These are phyloP conservation scores for Neotropicomus parvogracilis DNA, from an alignment of 1,284 basidiomycete genomes.

Conservation along the genomic window DNA sequence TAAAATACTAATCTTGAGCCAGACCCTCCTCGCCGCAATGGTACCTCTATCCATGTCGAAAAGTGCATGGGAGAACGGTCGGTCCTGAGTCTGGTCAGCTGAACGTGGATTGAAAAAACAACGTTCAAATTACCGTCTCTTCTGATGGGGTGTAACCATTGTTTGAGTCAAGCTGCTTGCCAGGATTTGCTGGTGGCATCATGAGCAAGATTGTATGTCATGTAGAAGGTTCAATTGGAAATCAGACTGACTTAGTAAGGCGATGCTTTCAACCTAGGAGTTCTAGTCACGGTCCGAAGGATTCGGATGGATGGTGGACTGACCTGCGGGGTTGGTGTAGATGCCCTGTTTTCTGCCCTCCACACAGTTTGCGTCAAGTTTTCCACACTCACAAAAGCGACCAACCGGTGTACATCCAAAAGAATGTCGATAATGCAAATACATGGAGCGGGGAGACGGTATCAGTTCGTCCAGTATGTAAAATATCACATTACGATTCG, in stretches of 20 bases:
- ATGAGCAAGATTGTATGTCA: background rate
- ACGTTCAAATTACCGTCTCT: constrained; percentile 10
- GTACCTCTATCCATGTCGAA: constrained; percentile 36
- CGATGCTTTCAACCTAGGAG: constrained; percentile 9
- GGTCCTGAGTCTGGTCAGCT: constrained; percentile 28
- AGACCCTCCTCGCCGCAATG: constrained; percentile 28
- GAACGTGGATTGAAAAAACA: background rate
- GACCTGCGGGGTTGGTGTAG: background rate
- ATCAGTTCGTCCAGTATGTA: constrained; percentile 32
- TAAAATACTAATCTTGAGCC: constrained; percentile 32
- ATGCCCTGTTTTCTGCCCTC: background rate
- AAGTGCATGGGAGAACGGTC: constrained; percentile 36
- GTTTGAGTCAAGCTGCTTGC: constrained; percentile 1
- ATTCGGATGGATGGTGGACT: background rate
- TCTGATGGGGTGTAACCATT: constrained; percentile 2
- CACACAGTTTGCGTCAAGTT: too few relatives aligned
- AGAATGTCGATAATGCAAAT: constrained; percentile 30
- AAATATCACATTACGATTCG: constrained; percentile 33
- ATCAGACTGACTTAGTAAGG: constrained; percentile 23
- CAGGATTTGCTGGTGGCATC: constrained; percentile 8
- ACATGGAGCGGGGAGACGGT: constrained; percentile 21
- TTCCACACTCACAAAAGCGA: constrained; percentile 1
- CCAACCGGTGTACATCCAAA: constrained; percentile 17
- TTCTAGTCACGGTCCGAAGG: background rate
- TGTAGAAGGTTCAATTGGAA: background rate